Evolutionary conservation across 2,329 filamentous ascomycete species (phyloP), one percentile per base, ranked within the genome.

Genomic region (Fusarium palustre): DNA sequence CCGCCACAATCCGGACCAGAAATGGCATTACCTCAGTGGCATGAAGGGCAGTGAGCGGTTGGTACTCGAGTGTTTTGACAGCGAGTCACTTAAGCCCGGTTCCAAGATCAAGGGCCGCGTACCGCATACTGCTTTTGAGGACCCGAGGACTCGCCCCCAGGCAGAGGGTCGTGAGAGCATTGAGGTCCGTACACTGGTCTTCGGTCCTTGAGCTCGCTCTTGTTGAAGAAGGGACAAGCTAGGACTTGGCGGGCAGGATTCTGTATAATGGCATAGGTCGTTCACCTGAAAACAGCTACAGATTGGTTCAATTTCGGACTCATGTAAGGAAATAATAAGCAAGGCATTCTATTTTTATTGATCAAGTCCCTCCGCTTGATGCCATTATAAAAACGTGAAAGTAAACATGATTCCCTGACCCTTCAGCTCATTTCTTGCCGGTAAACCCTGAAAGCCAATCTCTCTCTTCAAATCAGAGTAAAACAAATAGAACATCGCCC

Each of bases 111-210:
- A 86, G 18, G 87, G 88, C 0, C 78, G 87, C 50, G 81, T 88
- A 48, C 89, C 93, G 16, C 93, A 97, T 80, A 90, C 90, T 12
- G 93, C 93, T 1, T 97, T 97, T 79, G 82, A 85, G 39, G 91
- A 97, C 77, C 90, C 92, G 3, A 83, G 90, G 63, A 93, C 91
- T 1, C 87, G 89, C 4, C 81, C 84, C 20, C 91, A 90, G 46
- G 92, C 91, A 7, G 88, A 89, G 68, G 87, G 87, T 0, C 86
- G 94, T 69, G 92, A 97, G 83, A 97, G 93, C 77, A 97, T 97
- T 76, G 94, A 97, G 79, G 92, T 97, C 18, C 86, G 94, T 72
- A 90, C 92, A 36, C 83, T 97, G 78, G 91, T 97, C 0, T 97
- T 97, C 84, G 92, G 91, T 1, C 82, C 84, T 16, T 86, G 68